Base-by-base conservation (phyloP, 805 yeast genomes). In the Schwanniomyces yamadae region DNA sequence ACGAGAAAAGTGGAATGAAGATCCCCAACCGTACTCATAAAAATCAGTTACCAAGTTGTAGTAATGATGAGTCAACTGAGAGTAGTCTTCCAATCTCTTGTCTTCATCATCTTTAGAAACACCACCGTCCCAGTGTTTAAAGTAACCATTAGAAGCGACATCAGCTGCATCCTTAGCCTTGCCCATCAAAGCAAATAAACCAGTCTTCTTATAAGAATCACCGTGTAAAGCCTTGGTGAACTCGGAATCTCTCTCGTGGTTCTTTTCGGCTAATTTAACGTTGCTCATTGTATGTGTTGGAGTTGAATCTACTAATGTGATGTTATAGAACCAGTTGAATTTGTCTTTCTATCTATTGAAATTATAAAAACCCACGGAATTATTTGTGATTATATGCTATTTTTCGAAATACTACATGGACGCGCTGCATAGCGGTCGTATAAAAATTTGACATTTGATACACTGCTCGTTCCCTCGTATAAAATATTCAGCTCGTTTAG, bases 21-120 rank as follows among this genome's bases (percentile, higher is more conserved):
- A 77, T 48, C 99, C 99, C 99, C 99, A 93, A 33, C 99, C 99
- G 65, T 93, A 91, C 70, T 93, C 99, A 74, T 93, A 93, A 56
- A 93, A 93, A 66, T 91, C 99, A 19, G 99, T 93, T 33, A 87
- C 97, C 59, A 91, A 80, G 69, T 93, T 93, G 73, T 91, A 91
- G 75, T 91, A 91, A 59, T 93, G 95, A 62, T 86, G 90, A 37
- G 99, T 93, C 52, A 89, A 77, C 48, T 83, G 82, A 40, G 95
- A 85, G 70, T 91, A 91, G 64, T 90, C 96, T 26, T 75, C 77
- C 42, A 89, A 69, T 66, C 99, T 76, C 55, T 69, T 63, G 34
- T 77, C 68, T 68, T 89, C 84, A 57, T 93, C 84, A 43, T 75
- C 79, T 40, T 75, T 61, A 49, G 80, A 80, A 15, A 86, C 82